phyloP scores from a whole-genome alignment of 2,329 filamentous ascomycete genomes.

The Apiospora malaysiana region DNA sequence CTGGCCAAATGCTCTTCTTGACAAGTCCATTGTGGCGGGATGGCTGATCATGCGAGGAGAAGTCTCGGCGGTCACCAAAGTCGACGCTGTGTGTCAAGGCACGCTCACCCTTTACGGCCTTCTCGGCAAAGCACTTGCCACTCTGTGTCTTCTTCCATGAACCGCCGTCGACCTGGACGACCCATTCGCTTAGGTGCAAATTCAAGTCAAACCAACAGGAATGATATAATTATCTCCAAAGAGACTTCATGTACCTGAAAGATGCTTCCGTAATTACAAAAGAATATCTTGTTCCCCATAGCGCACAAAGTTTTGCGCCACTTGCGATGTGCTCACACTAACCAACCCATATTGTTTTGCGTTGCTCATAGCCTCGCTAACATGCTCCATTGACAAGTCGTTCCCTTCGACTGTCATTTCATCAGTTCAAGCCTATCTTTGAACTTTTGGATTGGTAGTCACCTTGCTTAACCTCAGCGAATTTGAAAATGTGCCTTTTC shows the following conservation, averaged over 20 bases:
- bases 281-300: too few relatives aligned
- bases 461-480: too few relatives aligned
- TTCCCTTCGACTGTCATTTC: background rate
- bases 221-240: background rate
- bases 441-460: too few relatives aligned
- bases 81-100: conserved; percentile 8
- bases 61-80: background rate
- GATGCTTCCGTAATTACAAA: too few relatives aligned
- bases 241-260: background rate
- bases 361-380: background rate
- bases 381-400: background rate
- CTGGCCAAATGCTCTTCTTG: conserved; percentile 3
- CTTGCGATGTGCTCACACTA: too few relatives aligned
- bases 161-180: background rate
- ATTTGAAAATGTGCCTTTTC: background rate
- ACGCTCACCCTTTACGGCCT: background rate
- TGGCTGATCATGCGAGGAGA: too few relatives aligned
- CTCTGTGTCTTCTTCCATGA: background rate
- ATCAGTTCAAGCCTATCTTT: too few relatives aligned
- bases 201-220: background rate
- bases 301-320: too few relatives aligned
- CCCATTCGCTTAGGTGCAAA: background rate
- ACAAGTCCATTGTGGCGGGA: background rate
- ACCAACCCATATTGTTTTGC: background rate
- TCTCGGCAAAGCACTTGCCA: background rate